Base-by-base conservation (phyloP, 441 rosid species). In the Brassica hybrid region DNA sequence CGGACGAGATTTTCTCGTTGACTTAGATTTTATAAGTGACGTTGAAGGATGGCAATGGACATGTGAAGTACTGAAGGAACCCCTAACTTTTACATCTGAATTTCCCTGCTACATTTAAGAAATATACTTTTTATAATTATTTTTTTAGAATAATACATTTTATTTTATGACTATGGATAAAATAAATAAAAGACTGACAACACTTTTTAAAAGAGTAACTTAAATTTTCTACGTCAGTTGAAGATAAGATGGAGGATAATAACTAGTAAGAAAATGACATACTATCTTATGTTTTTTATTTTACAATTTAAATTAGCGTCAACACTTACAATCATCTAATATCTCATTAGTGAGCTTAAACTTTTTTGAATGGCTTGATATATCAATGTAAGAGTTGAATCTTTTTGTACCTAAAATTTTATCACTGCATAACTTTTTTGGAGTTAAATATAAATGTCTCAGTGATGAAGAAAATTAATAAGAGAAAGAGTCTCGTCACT, bases 21-120 rank as follows among this genome's bases (percentile, higher is more conserved):
- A 75, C 78, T 75, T 59, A 16, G 32, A 58, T 23, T 9, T 48
- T 38, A 38, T 67, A 59, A 75, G 73, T 75, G 79, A 75, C 79
- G 79, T 75, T 67, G 73, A 75, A 48, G 73, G 50, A 67, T 75
- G 73, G 79, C 73, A 75, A 75, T 38, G 72, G 72, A 41, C 78
- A 74, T 74, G 78, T 74, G 72, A 66, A 65, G 48, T 48, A 61
- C 77, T 72, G 73, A 19, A 78, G 74, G 48, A 71, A 72, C 52
- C 82, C 75, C 78, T 74, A 75, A 63, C 79, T 79, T 79, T 79
- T 68, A 71, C 77, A 74, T 38, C 57, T 65, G 71, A 73, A 13
- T 54, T 64, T 74, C 23, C 65, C 74, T 79, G 67, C 82, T 74
- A 18, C 78, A 30, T 79, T 79, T 57, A 69, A 21, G 34, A 73